These are phyloP conservation scores for Xylariaceae sp. DNA, from an alignment of 2,329 filamentous ascomycete genomes.

Conservation along the genomic window DNA sequence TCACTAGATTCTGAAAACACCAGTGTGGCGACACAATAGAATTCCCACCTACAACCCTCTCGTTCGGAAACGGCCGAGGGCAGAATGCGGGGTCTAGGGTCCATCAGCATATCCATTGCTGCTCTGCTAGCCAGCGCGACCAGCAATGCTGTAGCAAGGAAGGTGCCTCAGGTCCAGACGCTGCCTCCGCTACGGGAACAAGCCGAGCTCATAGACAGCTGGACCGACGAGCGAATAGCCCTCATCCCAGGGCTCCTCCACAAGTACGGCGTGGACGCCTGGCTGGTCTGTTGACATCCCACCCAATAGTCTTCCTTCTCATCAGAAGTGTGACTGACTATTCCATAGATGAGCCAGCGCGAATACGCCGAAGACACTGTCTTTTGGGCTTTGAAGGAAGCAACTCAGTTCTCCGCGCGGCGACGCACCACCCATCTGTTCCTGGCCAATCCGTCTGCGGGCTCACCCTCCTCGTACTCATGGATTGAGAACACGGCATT, in stretches of 20 bases:
- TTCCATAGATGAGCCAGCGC: constrained; percentile 42
- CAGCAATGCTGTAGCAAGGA: constrained; percentile 4
- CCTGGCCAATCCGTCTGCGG: constrained; percentile 33
- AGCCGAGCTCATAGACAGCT: constrained; percentile 37
- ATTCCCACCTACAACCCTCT: no score
- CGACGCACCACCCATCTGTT: constrained; percentile 48
- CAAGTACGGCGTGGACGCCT: constrained; percentile 43
- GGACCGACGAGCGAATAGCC: constrained; percentile 38
- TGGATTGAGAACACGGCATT: constrained; percentile 45
- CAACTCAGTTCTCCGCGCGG: constrained; percentile 42
- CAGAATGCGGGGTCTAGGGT: constrained; percentile 3
- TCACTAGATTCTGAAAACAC: no score
- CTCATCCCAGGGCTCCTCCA: constrained; percentile 38
- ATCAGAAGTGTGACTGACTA: not conserved
- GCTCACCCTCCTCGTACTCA: constrained; percentile 26
- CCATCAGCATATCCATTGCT: constrained; percentile 1
- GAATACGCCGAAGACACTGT: constrained; percentile 49
- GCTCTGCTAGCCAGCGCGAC: constrained; percentile 1
- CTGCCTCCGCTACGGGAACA: constrained; percentile 41
- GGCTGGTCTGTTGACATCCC: constrained; percentile 39
- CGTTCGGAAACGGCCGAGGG: no score
- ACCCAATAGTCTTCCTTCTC: not conserved
- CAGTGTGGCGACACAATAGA: no score
- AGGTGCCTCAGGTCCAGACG: constrained; percentile 29
- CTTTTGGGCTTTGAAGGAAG: constrained; percentile 46